Evolutionary conservation across 192 early-diverging fungal species (phyloP), one percentile per base, ranked within the genome.

Genomic region (Bifiguratus adelaidae): DNA sequence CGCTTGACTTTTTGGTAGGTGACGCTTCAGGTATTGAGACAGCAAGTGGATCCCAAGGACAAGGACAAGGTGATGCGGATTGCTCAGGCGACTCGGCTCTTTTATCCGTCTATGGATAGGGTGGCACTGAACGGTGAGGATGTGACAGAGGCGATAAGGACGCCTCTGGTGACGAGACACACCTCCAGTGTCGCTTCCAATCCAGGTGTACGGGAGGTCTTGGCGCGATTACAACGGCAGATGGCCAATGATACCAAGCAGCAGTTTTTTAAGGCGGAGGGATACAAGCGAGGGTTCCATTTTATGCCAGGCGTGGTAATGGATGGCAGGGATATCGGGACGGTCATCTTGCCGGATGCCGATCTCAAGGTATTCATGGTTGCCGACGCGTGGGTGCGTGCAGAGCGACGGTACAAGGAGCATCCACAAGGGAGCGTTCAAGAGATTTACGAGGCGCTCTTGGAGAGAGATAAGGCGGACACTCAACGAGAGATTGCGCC

Each of bases 231-330:
- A 33, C 74, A 84, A 46, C 67, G 81, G 0, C 37, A 19, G 0
- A 51, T 82, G 30, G 85, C 78, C 0, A 32, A 18, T 26, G 58
- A 41, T 9, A 52, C 47, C 2, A 52, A 41, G 13, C 58, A 67
- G 0, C 49, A 61, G 41, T 33, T 33, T 54, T 20, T 49, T 18
- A 33, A 34, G 8, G 47, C 28, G 6, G 18, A 30, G 30, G 22
- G 33, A 42, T 2, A 38, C 27, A 7, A 7, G 19, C 1, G 27
- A 52, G 8, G 18, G 21, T 1, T 21, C n/a, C n/a, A n/a, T n/a
- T n/a, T n/a, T n/a, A n/a, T n/a, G n/a, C n/a, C n/a, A n/a, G 85
- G 85, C n/a, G 48, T 86, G 26, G 83, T 90, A 9, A 88, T 91
- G 82, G 88, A 91, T 58, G 88, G 88, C 4, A 58, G 88, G 0